These are phyloP conservation scores for Niebla homalea DNA, from an alignment of 495 filamentous ascomycete species.

Conservation along the genomic window DNA sequence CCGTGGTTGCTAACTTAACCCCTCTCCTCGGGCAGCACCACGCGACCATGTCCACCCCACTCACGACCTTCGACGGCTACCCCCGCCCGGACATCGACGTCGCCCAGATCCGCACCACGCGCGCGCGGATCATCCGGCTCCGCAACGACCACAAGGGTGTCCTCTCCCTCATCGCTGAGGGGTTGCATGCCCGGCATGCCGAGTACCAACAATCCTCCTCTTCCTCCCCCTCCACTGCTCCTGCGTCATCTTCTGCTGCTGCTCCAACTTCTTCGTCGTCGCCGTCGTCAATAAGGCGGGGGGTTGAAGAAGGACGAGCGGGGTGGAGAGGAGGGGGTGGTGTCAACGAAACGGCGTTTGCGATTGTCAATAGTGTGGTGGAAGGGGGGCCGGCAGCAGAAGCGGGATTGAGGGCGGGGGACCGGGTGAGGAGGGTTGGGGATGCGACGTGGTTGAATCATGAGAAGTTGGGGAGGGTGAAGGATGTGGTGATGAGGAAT, in stretches of 20 bases:
- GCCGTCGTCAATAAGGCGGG: background rate
- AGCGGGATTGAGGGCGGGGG: conserved; percentile 75
- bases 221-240: conserved; percentile 20
- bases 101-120: conserved; percentile 85
- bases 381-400: conserved; percentile 65
- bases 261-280: background rate
- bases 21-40: conserved; percentile 61
- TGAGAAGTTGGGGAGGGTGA: conserved; percentile 71
- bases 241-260: conserved; percentile 13
- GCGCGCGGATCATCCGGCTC: conserved; percentile 76
- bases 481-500: conserved; percentile 69
- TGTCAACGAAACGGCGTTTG: conserved; percentile 59
- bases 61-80: conserved; percentile 87
- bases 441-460: conserved; percentile 69
- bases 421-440: conserved; percentile 74
- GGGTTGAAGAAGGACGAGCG: conserved; percentile 7
- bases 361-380: conserved; percentile 76
- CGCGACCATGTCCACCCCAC: conserved; percentile 79
- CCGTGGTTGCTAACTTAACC: background rate
- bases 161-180: conserved; percentile 68
- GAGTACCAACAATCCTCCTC: conserved; percentile 7
- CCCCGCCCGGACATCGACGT: conserved; percentile 90
- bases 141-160: conserved; percentile 87
- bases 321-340: conserved; percentile 19
- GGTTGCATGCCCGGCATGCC: conserved; percentile 61